Evolutionary conservation across 1,139 yeast genomes (phyloP).

Genomic region (Geotrichum australiense): DNA sequence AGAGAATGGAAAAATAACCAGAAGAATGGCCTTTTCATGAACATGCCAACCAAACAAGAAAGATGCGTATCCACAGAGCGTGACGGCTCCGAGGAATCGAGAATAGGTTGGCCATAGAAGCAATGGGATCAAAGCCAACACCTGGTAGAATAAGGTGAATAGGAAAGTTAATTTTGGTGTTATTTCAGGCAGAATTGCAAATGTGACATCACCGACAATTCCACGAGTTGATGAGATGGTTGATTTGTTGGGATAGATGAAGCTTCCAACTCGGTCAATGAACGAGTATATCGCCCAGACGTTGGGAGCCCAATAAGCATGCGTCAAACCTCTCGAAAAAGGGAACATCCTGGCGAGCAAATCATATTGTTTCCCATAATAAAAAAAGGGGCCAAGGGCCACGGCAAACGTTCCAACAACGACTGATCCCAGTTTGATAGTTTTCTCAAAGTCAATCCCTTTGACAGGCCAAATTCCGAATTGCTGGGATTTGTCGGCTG

Average conservation of each 20-base stretch:
- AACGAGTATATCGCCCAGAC: slow-evolving; percentile 93
- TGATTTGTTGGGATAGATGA: slow-evolving; percentile 35
- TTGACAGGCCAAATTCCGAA: slow-evolving; percentile 25
- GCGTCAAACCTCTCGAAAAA: slow-evolving; percentile 90
- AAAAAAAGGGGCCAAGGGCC: slow-evolving; percentile 78
- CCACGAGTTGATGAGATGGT: slow-evolving; percentile 63
- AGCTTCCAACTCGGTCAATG: slow-evolving; percentile 63
- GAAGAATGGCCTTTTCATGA: slow-evolving; percentile 89
- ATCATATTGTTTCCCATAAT: slow-evolving; percentile 57
- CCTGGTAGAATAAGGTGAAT: slow-evolving; percentile 74
- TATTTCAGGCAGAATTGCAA: slow-evolving; percentile 71
- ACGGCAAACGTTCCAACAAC: slow-evolving; percentile 55
- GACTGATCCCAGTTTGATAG: slow-evolving; percentile 55
- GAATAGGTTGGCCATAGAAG: slow-evolving; percentile 67
- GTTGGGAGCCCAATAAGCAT: slow-evolving; percentile 99
- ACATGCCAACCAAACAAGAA: slow-evolving; percentile 98
- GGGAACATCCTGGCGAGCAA: slow-evolving; percentile 73
- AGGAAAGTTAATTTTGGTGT: slow-evolving; percentile 71
- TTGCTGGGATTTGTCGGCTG: slow-evolving; percentile 3
- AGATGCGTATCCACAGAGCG: slow-evolving; percentile 86
- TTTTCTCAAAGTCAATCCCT: slow-evolving; percentile 42
- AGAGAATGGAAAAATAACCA: slow-evolving; percentile 83
- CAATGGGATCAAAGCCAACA: slow-evolving; percentile 65
- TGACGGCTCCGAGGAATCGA: slow-evolving; percentile 74
- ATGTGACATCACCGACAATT: slow-evolving; percentile 81